phyloP scores from a whole-genome alignment of 2,329 filamentous ascomycete genomes.

The Epichloe amarillans region DNA sequence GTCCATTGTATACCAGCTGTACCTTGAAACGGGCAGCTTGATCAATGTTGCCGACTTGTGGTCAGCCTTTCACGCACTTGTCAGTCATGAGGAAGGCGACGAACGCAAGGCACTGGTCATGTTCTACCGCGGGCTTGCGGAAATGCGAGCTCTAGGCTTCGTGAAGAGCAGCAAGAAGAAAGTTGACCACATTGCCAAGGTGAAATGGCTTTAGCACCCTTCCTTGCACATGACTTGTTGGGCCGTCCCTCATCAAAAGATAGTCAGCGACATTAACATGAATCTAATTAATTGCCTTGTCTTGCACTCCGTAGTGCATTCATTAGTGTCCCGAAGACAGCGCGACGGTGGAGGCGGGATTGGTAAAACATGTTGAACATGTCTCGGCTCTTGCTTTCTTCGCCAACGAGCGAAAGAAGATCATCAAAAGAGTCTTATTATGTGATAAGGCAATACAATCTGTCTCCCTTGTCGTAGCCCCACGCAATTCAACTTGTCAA shows the following conservation, averaged over 20 bases:
- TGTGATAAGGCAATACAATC: neutral
- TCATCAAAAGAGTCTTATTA: neutral
- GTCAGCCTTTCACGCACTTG: conserved; percentile 58
- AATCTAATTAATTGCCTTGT: neutral
- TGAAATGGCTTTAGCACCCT: conserved; percentile 53
- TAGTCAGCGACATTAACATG: neutral
- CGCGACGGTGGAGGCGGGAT: neutral
- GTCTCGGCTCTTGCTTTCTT: conserved; percentile 1
- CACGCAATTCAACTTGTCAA: neutral
- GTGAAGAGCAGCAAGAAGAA: conserved; percentile 85
- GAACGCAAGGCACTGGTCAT: conserved; percentile 52
- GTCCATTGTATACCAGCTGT: conserved; percentile 64
- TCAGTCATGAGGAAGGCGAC: conserved; percentile 32
- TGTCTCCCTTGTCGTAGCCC: neutral
- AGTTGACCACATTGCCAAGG: conserved; percentile 79
- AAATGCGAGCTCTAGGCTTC: conserved; percentile 74
- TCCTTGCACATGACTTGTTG: neutral
- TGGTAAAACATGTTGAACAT: neutral
- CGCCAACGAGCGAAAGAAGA: neutral
- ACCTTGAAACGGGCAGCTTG: conserved; percentile 61
- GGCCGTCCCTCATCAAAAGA: no score
- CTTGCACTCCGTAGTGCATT: neutral
- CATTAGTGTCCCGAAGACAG: neutral
- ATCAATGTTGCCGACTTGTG: conserved; percentile 73
- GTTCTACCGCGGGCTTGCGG: conserved; percentile 77